Evolutionary conservation across 2,329 filamentous ascomycete genomes (phyloP), one percentile per base, ranked within the genome.

Genomic region (Talaromyces rugulosus): DNA sequence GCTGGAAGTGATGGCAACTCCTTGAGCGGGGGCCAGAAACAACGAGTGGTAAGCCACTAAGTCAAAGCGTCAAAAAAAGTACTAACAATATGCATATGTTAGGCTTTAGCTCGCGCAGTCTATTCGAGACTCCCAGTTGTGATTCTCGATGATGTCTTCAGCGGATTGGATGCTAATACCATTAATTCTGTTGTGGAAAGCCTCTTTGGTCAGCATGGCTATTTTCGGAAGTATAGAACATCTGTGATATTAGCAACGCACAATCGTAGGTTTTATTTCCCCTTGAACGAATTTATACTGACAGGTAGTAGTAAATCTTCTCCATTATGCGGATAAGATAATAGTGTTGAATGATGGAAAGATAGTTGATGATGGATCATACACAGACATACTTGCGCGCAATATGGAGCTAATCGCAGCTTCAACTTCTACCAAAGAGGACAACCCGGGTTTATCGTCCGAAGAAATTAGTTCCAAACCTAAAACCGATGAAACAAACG

Each of bases 1-100:
- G 82, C 96, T 7, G 91, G 91, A 0, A 75, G 81, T 0, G 85
- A 86, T 23, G 90, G 89, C 0, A 84, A 83, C 36, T 82, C 84
- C 2, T 78, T 97, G 42, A 96, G 91, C 65, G 93, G 92, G 8
- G 94, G 94, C 0, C 92, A 98, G 74, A 88, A 83, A 62, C 93
- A 97, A 73, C 83, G 91, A 59, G 80, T 97, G 56, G 90, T 30
- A 36, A 60, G 59, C 51, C 23, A 14, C 36, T 28, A 12, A 3
- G 18, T 28, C 12, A 7, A 1, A 42, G 27, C 11, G 18, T 18
- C 5, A n/a, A 0, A n/a, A 40, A 23, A 9, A 31, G 2, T 18
- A 7, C 5, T 40, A 30, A 44, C 33, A 2, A 3, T 18, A 36
- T 11, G 16, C 36, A 18, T 42, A 27, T 53, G 5, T 18, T 27